Conservation (phyloP, 345 rosid species). For the Syzygium aromaticum region DNA sequence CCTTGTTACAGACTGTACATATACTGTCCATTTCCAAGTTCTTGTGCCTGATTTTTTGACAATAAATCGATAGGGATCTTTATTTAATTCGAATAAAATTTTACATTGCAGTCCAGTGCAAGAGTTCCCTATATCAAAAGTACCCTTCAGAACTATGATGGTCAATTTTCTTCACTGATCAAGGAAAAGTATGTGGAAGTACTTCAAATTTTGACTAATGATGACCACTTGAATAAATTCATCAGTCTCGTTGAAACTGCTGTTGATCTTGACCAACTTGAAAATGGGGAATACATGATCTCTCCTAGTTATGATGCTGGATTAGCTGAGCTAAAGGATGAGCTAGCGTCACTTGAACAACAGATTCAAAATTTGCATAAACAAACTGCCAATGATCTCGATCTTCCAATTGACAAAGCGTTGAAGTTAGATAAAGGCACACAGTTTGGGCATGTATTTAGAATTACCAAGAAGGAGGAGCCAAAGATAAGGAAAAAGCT, state of each 20-base stretch:
- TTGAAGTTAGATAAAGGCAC: constrained; percentile 89
- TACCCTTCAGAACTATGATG: constrained; percentile 56
- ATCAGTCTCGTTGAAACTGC: constrained; percentile 78
- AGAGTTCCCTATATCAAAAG: constrained; percentile 78
- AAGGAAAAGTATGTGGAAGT: constrained; percentile 53
- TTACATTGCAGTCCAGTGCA: constrained; percentile 63
- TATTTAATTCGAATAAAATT: neutral
- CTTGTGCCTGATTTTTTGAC: neutral
- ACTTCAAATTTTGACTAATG: constrained; percentile 46
- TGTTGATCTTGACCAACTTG: constrained; percentile 91
- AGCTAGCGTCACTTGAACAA: constrained; percentile 64
- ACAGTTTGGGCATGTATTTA: constrained; percentile 92
- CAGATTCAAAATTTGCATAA: constrained; percentile 78
- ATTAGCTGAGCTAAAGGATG: constrained; percentile 57
- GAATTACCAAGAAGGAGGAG: constrained; percentile 98
- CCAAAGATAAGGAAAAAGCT: constrained; percentile 93
- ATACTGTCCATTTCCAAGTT: neutral
- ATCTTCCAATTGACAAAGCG: constrained; percentile 73
- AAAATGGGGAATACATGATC: constrained; percentile 94
- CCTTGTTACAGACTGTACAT: neutral
- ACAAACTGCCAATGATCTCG: constrained; percentile 79
- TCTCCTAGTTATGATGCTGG: constrained; percentile 75
- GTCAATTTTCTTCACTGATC: constrained; percentile 59
- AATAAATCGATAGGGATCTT: neutral
- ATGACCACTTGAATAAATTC: constrained; percentile 73